Base-by-base conservation (phyloP, 495 filamentous ascomycete genomes). In the Alectoria sarmentosa region DNA sequence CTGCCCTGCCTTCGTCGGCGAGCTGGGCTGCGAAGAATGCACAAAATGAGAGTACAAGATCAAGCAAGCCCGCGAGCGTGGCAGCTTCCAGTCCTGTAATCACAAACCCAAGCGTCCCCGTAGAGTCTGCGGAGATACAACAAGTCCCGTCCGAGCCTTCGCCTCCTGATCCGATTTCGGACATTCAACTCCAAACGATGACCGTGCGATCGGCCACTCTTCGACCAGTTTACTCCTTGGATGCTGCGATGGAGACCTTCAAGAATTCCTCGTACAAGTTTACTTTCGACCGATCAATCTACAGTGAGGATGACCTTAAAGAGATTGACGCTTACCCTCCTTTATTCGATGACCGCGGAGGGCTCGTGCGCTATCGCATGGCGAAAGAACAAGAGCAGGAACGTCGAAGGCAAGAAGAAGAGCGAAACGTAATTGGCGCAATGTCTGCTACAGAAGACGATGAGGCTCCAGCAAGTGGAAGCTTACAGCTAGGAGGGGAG, bases 1-100 rank as follows among this genome's bases (percentile, higher is more conserved):
- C 95, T 48, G 95, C 91, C 14, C 81, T 99, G 19, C 94, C 94
- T 1, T 88, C 93, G 10, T 90, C 92, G 9, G 94, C 93, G 7
- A 96, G 87, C 71, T 99, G 94, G 94, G 94, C 92, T 9, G 84
- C 83, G 57, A 91, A 90, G 67, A 88, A 90, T 64, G 79, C 84
- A 7, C 84, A 88, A 41, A 76, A 85, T 64, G 82, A 85, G 48
- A 88, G 88, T 67, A 82, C 88, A 62, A 82, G 88, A 42, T 81
- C 87, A 32, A 96, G 91, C 72, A 80, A 90, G 62, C 85, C 88
- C 36, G 89, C 88, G 9, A 95, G 88, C 69, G 85, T 86, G 62
- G 85, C 90, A 21, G 84, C 85, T 41, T 86, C 92, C 28, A 97
- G 93, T 72, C 93, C 94, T 49, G 86, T 86, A 30, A 82, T 87